Evolutionary conservation across 179 eudicot species (phyloP), one percentile per base, ranked within the genome.

Genomic region (Silene vulgaris): DNA sequence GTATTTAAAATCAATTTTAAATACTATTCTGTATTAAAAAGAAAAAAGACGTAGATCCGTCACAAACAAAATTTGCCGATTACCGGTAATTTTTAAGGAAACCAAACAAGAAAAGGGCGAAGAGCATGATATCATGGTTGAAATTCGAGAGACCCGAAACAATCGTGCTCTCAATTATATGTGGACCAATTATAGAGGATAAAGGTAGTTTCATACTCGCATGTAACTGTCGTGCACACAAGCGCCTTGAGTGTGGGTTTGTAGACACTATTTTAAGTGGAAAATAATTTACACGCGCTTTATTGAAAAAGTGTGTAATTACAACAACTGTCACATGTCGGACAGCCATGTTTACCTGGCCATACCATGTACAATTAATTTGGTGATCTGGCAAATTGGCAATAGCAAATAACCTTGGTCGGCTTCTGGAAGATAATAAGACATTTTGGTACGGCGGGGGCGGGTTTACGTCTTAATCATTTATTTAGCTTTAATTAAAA

Each of bases 311-410:
- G 81, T 74, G 74, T 2, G 65, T 11, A 13, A 28, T 11, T 2
- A 17, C 30, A 54, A 71, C 48, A 29, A 50, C 76, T 16, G 21
- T 48, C 79, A 80, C 79, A 72, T 76, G 73, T 76, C 79, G 48
- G 82, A 76, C 79, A 76, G 64, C 69, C 19, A 40, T 71, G 82
- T 76, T 76, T 72, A 80, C 4, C 66, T 62, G 66, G 66, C 66
- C 28, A 21, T 23, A 62, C 65, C 65, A 45, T 11, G 52, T 45
- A 45, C 11, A 45, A 11, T 45, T 9, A 45, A 45, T 9, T 45
- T 45, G 14, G 52, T 45, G 52, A 45, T 45, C 52, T 45, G 52
- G 52, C 48, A 40, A 8, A 40, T 40, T 40, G 48, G 48, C 52
- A 45, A 9, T 45, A 9, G 0, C 52, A 45, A 45, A 45, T 45